Evolutionary conservation across 2,329 filamentous ascomycete genomes (phyloP), one percentile per base, ranked within the genome.

Genomic region (Aulographum hederae): DNA sequence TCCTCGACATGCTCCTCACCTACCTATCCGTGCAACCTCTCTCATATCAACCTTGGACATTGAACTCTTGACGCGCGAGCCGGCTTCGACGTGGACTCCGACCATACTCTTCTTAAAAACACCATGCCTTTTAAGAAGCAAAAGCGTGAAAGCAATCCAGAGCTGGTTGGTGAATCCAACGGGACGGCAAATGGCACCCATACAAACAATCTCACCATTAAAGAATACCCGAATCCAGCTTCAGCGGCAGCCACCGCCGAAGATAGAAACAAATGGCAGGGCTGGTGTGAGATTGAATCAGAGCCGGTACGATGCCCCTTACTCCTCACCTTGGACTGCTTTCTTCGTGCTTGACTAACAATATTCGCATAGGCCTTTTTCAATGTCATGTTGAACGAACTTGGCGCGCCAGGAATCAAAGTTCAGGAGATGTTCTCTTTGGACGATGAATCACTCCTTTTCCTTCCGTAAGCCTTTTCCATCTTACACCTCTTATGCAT

Each of bases 201-300:
- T n/a, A n/a, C n/a, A n/a, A n/a, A n/a, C n/a, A n/a, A n/a, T n/a
- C n/a, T n/a, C n/a, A n/a, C n/a, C n/a, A n/a, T n/a, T n/a, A n/a
- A n/a, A n/a, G n/a, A 18, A 32, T 33, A 45, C 41, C 19, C 39
- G 38, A 13, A 44, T 45, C 26, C 43, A 48, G 5, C 42, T 48
- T 28, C 46, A 46, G 23, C 23, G 8, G 39, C 50, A 23, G 51
- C 52, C 6, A 54, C 47, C 8, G 30, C 31, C 3, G 34, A 49
- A 16, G 56, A 62, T 32, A 62, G 56, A 38, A 40, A 45, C 18
- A 50, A 38, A 1, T 84, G 76, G 71, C 61, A 69, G 31, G 76
- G 77, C 16, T 86, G 78, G 72, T 67, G 75, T 35, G 84, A 94
- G 46, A 65, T 95, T 31, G 84, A 93, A 53, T 92, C 82, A 5